phyloP scores from a whole-genome alignment of 345 rosid genomes.

The Adansonia digitata region DNA sequence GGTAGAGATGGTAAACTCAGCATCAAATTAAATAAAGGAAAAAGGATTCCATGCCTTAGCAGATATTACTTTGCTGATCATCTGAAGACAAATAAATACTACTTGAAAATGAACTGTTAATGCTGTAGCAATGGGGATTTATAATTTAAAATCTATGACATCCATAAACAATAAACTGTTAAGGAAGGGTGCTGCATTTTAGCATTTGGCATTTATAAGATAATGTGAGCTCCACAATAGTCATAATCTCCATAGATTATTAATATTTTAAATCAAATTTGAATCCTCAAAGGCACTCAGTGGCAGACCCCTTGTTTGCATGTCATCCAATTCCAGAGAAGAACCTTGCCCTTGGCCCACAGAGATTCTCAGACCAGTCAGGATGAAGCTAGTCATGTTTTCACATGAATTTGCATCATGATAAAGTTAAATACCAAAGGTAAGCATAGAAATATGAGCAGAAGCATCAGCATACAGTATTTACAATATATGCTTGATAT shows the following conservation, averaged over 20 bases:
- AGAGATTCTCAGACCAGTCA: not conserved
- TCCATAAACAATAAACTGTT: not conserved
- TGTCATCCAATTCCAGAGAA: not conserved
- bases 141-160: not conserved
- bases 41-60: not conserved
- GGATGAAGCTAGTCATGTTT: not conserved
- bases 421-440: not conserved
- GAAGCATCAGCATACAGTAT: not conserved
- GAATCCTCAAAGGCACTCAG: not conserved
- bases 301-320: not conserved
- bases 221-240: not conserved
- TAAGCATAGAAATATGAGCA: not conserved
- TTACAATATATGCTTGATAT: not conserved
- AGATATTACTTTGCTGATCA: not conserved
- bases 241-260: too few relatives aligned
- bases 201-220: not conserved
- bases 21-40: not conserved
- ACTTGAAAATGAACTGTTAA: not conserved
- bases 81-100: not conserved
- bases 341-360: not conserved
- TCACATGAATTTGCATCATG: not conserved
- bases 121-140: not conserved
- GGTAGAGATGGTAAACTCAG: not conserved
- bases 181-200: not conserved
- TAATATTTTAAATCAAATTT: too few relatives aligned